These are phyloP conservation scores for Saturnispora besseyi DNA, from an alignment of 805 yeast genomes.

Conservation along the genomic window DNA sequence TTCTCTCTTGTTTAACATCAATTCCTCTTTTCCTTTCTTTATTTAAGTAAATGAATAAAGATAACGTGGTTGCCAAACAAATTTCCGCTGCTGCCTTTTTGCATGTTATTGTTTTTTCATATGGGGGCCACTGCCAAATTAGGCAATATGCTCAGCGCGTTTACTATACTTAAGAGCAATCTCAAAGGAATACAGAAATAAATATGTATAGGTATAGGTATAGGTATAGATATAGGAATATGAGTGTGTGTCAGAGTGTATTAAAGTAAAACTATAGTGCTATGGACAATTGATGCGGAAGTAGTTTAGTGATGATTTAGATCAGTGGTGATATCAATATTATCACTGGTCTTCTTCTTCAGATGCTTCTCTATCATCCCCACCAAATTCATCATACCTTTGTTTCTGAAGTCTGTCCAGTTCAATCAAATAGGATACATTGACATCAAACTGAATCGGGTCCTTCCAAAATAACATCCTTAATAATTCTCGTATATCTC, in stretches of 20 bases:
- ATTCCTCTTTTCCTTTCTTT: neutral
- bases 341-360: neutral
- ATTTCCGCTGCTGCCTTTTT: neutral
- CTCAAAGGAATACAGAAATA: too few species aligned
- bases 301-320: neutral
- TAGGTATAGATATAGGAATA: too few species aligned
- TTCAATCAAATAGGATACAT: conserved; percentile 36
- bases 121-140: neutral
- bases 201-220: too few species aligned
- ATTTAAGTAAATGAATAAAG: neutral
- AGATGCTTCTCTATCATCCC: neutral
- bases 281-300: too few species aligned
- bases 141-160: neutral
- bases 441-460: conserved; percentile 51
- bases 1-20: neutral
- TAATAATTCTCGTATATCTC: conserved; percentile 47
- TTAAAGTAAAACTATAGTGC: too few species aligned
- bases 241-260: too few species aligned
- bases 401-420: conserved; percentile 27
- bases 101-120: neutral
- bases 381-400: conserved; percentile 7
- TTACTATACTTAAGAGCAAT: too few species aligned
- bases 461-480: conserved; percentile 43
- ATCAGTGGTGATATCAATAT: neutral
- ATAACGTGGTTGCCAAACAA: neutral